Evolutionary conservation across 2,329 filamentous ascomycete species (phyloP).

Genomic region (Penicillium sp.): DNA sequence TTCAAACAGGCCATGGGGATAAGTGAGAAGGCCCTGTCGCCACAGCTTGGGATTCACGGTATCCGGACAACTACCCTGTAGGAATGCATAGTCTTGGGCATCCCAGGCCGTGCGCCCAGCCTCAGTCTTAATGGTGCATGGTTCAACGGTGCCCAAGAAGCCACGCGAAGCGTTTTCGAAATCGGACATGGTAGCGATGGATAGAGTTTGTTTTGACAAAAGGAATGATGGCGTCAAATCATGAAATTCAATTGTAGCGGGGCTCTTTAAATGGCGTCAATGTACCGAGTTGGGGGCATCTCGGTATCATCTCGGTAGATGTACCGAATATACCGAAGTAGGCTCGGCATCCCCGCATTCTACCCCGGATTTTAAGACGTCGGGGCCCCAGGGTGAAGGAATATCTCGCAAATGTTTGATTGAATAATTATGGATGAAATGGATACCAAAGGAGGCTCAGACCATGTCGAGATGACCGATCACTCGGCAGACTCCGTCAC

Average conservation of each 20-base stretch:
- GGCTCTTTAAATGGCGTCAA: not conserved
- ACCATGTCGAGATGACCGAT: constrained; percentile 7
- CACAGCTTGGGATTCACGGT: constrained; percentile 36
- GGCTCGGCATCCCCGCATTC: not conserved
- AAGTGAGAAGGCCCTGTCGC: constrained; percentile 33
- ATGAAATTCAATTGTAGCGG: not conserved
- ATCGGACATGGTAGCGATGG: not conserved
- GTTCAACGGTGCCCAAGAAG: constrained; percentile 15
- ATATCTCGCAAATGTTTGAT: not conserved
- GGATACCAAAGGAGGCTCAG: not conserved
- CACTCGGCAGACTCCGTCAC: not conserved
- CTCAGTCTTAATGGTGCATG: constrained; percentile 15
- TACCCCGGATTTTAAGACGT: not conserved
- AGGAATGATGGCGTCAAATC: not conserved
- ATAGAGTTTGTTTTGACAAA: not conserved
- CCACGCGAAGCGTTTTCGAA: constrained; percentile 9
- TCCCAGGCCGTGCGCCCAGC: constrained; percentile 34
- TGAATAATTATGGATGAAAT: not conserved
- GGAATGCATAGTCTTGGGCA: constrained; percentile 30
- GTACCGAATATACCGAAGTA: not conserved
- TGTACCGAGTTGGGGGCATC: not conserved
- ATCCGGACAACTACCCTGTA: constrained; percentile 19
- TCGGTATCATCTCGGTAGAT: not conserved
- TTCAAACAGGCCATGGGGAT: constrained; percentile 35
- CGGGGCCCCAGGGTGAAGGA: not conserved